Conservation (phyloP, 2,329 filamentous ascomycete species). For the Penicillium sp. region DNA sequence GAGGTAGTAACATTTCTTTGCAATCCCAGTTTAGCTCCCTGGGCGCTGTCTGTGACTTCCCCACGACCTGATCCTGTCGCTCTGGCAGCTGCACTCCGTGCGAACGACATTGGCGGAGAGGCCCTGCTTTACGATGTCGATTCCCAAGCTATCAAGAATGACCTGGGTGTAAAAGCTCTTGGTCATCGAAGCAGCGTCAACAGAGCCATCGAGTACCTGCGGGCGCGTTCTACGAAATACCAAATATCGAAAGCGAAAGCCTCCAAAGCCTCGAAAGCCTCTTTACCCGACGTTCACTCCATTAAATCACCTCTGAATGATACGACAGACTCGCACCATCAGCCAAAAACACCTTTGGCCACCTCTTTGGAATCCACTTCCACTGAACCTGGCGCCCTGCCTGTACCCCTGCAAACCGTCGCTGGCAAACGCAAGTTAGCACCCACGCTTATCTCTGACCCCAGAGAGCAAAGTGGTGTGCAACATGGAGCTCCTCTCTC, state of each 20-base stretch:
- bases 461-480: not conserved
- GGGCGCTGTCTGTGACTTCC: conserved; percentile 30
- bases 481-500: not conserved
- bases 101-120: conserved; percentile 63
- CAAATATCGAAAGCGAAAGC: conserved; percentile 15
- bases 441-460: not conserved
- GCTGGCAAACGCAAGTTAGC: conserved; percentile 2
- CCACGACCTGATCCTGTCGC: conserved; percentile 49
- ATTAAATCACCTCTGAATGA: not conserved
- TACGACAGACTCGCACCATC: not conserved
- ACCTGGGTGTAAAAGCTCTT: conserved; percentile 55
- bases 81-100: conserved; percentile 55
- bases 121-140: conserved; percentile 58
- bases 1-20: conserved; percentile 65
- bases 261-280: too few relatives aligned
- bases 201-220: conserved; percentile 56
- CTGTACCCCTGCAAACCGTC: not conserved
- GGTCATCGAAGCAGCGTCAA: conserved; percentile 57
- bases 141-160: conserved; percentile 47
- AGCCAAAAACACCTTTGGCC: not conserved
- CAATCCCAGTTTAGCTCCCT: conserved; percentile 46
- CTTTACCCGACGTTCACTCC: not conserved
- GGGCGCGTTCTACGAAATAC: conserved; percentile 51
- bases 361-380: not conserved
- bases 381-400: not conserved